These are phyloP conservation scores for Sporothrix mexicana DNA, from an alignment of 2,329 filamentous ascomycete species.

Conservation along the genomic window DNA sequence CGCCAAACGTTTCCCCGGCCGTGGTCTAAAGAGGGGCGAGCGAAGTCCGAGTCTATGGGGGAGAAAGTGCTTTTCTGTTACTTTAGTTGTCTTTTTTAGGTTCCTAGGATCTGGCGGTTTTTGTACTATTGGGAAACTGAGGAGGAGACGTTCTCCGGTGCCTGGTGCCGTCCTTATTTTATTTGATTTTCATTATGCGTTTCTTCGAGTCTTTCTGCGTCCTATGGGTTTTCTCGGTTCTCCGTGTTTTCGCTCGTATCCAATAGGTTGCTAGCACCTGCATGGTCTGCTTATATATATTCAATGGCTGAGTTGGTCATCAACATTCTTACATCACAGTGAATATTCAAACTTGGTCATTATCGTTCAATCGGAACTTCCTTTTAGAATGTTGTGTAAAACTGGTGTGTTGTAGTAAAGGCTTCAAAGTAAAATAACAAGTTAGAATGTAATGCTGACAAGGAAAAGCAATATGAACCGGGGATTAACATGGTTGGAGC, in stretches of 20 bases:
- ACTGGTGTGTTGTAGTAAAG: background rate
- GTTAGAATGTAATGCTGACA: background rate
- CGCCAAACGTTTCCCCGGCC: constrained; percentile 30
- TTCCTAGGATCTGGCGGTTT: constrained; percentile 8
- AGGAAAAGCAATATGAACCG: background rate
- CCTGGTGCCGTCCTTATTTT: constrained; percentile 2
- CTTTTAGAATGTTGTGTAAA: background rate
- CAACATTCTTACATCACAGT: too few relatives aligned
- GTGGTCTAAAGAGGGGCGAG: constrained; percentile 23
- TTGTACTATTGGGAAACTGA: constrained; percentile 23
- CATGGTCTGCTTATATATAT: too few relatives aligned
- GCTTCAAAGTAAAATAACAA: background rate
- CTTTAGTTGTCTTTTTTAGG: background rate
- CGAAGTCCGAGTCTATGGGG: too few relatives aligned
- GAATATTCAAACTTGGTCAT: too few relatives aligned
- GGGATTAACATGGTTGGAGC: background rate
- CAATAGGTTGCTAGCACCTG: too few relatives aligned
- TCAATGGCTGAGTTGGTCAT: too few relatives aligned
- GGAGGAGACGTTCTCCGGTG: background rate
- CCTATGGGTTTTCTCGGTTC: too few relatives aligned
- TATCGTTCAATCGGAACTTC: too few relatives aligned
- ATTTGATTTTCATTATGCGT: background rate
- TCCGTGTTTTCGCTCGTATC: too few relatives aligned
- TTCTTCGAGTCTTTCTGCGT: too few relatives aligned
- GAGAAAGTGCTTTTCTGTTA: background rate